A percentile compares a stretch with the other conserved stretches of the same genome.
phyloP scores from a whole-genome alignment of 345 rosid genomes.

The Chamaenerion angustifolium region DNA sequence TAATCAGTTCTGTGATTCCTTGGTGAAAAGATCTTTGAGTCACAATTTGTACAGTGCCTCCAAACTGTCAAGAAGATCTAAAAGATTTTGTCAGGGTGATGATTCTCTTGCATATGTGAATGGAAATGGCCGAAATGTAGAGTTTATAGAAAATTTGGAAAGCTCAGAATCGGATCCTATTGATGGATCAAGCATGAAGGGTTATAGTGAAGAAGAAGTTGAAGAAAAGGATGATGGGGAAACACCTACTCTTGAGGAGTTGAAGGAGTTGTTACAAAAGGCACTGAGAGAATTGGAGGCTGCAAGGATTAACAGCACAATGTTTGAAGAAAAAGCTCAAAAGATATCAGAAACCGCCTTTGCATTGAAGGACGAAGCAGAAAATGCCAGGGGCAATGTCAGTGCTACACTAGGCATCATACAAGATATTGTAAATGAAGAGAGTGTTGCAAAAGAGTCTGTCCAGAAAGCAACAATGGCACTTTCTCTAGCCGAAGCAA shows the following conservation, averaged over 20 bases:
- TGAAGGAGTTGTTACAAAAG: slow-evolving; percentile 43
- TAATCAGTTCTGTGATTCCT: slow-evolving; percentile 12
- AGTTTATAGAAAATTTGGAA: slow-evolving; percentile 23
- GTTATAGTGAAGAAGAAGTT: slow-evolving; percentile 20
- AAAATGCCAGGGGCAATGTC: slow-evolving; percentile 48
- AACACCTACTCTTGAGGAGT: slow-evolving; percentile 36
- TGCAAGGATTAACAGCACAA: slow-evolving; percentile 53
- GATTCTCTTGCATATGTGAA: slow-evolving; percentile 49
- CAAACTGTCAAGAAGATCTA: slow-evolving; percentile 18
- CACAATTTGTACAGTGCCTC: slow-evolving; percentile 13
- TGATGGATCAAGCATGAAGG: slow-evolving; percentile 16
- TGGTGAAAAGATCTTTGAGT: slow-evolving; percentile 17
- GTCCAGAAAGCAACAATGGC: slow-evolving; percentile 68
- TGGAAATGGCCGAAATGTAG: slow-evolving; percentile 43
- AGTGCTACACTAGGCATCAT: slow-evolving; percentile 37
- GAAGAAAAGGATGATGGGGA: slow-evolving; percentile 22
- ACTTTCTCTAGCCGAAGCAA: slow-evolving; percentile 75
- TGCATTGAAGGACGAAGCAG: slow-evolving; percentile 61
- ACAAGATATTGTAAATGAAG: slow-evolving; percentile 51
- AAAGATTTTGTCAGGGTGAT: slow-evolving; percentile 40
- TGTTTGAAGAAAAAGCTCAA: slow-evolving; percentile 84
- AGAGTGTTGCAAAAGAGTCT: slow-evolving; percentile 54
- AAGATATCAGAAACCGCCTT: slow-evolving; percentile 68
- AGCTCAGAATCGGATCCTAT: slow-evolving; percentile 10
- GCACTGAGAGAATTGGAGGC: slow-evolving; percentile 54